Percentiles rank a stretch among this genome's conserved stretches.
Conservation (phyloP, 768 basidiomycete species). For the Mrakia blollopis region DNA sequence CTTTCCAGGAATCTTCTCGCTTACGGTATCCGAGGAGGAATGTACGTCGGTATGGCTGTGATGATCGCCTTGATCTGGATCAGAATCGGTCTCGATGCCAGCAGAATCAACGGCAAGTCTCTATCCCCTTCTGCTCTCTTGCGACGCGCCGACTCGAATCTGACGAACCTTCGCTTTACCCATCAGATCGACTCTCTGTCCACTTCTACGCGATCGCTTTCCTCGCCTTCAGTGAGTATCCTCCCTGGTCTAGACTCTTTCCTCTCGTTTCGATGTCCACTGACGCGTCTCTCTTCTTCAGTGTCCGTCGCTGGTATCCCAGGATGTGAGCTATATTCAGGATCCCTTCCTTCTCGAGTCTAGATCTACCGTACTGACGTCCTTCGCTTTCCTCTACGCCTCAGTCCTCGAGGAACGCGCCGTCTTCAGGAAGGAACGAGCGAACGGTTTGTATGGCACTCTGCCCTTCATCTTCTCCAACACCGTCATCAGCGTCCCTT, state of each 20-base stretch:
- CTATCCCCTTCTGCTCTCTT: not conserved
- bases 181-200: conserved; percentile 49
- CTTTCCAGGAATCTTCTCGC: conserved; percentile 52
- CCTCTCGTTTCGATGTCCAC: not conserved
- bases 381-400: conserved; percentile 32
- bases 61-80: conserved; percentile 54
- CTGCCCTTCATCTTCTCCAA: conserved; percentile 56
- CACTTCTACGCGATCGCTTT: conserved; percentile 57
- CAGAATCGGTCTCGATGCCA: conserved; percentile 38
- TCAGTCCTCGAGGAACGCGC: conserved; percentile 55
- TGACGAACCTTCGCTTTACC: no score
- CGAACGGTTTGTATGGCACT: conserved; percentile 57
- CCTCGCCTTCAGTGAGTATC: conserved; percentile 38
- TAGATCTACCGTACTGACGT: not conserved
- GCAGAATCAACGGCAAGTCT: conserved; percentile 37
- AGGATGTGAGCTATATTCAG: not conserved
- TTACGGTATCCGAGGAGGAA: conserved; percentile 55
- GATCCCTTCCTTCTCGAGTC: not conserved
- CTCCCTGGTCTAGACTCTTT: no score
- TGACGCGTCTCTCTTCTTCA: not conserved
- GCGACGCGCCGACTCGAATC: no score
- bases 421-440: conserved; percentile 56
- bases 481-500: conserved; percentile 55
- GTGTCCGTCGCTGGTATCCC: conserved; percentile 59
- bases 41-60: conserved; percentile 51